Evolutionary conservation across 2,329 filamentous ascomycete genomes (phyloP).

Genomic region (Aaosphaeria pasadenensis): DNA sequence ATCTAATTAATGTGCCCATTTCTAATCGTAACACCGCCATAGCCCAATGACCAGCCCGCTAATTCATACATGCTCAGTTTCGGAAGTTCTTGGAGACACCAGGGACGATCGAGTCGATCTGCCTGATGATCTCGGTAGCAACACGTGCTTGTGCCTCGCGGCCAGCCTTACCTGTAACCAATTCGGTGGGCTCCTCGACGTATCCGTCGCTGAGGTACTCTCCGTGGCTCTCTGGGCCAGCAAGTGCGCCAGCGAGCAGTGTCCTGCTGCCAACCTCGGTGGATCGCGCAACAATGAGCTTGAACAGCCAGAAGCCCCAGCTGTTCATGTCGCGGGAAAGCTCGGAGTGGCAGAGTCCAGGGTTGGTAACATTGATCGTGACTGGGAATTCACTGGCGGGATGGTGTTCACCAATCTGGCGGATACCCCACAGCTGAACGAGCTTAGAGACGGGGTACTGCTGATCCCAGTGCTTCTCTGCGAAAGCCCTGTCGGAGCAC

Average conservation of each 20-base stretch:
- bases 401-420: slow-evolving; percentile 18
- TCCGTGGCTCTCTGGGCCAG: slow-evolving; percentile 38
- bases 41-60: too few relatives aligned
- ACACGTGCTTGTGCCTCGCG: slow-evolving; percentile 32
- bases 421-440: slow-evolving; percentile 23
- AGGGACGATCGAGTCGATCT: slow-evolving; percentile 36
- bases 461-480: slow-evolving; percentile 8
- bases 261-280: slow-evolving; percentile 42
- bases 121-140: slow-evolving; percentile 39
- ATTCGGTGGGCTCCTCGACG: slow-evolving; percentile 22
- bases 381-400: slow-evolving; percentile 17
- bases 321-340: slow-evolving; percentile 14
- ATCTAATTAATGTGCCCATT: too few relatives aligned
- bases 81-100: slow-evolving; percentile 24
- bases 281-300: slow-evolving; percentile 27
- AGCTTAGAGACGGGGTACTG: slow-evolving; percentile 31
- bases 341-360: slow-evolving; percentile 30
- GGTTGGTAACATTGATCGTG: slow-evolving; percentile 29
- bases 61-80: not conserved
- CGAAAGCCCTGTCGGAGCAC: slow-evolving; percentile 15
- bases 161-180: slow-evolving; percentile 39
- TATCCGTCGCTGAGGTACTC: slow-evolving; percentile 38
- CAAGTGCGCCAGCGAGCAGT: slow-evolving; percentile 36
- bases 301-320: slow-evolving; percentile 6
- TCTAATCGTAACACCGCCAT: too few relatives aligned